These are phyloP conservation scores for Cystofilobasidium capitatum DNA, from an alignment of 768 basidiomycete genomes.

Conservation along the genomic window DNA sequence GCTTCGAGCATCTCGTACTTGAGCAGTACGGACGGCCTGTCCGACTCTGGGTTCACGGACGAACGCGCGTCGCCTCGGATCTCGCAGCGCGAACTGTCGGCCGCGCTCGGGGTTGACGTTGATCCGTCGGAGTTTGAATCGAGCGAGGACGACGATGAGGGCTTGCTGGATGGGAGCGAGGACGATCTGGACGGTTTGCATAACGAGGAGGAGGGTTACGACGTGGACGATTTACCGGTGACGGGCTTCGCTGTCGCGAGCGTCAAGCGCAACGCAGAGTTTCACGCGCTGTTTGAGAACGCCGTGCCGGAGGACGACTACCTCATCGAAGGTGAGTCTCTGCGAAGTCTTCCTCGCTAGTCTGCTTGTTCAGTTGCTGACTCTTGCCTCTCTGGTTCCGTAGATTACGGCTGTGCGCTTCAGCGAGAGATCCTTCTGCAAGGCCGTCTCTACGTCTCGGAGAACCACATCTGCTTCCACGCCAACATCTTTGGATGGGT, in stretches of 20 bases:
- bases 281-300: slow-evolving; percentile 77
- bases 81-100: not conserved
- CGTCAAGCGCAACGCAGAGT: slow-evolving; percentile 85
- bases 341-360: not conserved
- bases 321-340: slow-evolving; percentile 77
- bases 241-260: slow-evolving; percentile 97
- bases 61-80: not conserved
- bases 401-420: slow-evolving; percentile 95
- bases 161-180: slow-evolving; percentile 30
- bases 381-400: not conserved
- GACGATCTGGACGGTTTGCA: slow-evolving; percentile 23
- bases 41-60: too few species aligned
- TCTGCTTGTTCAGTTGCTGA: not conserved
- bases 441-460: slow-evolving; percentile 90
- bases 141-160: slow-evolving; percentile 6
- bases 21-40: not conserved
- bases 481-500: slow-evolving; percentile 99
- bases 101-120: not conserved
- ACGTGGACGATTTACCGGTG: slow-evolving; percentile 65
- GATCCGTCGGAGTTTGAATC: not conserved
- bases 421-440: slow-evolving; percentile 95
- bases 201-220: slow-evolving; percentile 34
- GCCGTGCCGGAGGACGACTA: slow-evolving; percentile 89
- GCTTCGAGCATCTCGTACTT: slow-evolving; percentile 5
- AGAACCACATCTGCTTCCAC: slow-evolving; percentile 98